Conservation (phyloP, 2,329 filamentous ascomycete species). For the Diaporthe longicolla region DNA sequence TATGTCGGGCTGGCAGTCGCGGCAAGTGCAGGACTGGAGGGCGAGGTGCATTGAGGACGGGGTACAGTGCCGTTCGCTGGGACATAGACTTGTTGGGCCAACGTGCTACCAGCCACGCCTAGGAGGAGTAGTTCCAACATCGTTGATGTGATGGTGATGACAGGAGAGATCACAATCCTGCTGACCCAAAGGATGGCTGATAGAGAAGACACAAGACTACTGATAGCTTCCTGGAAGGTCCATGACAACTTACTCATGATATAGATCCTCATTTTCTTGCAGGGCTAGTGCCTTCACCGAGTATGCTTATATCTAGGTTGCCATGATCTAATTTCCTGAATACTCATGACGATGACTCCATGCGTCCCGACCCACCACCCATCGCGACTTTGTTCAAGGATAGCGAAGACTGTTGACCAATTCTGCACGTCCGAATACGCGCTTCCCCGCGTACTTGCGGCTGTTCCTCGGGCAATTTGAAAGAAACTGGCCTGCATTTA, state of each 20-base stretch:
- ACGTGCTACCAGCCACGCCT: background rate
- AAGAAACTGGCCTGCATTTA: background rate
- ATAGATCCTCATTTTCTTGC: no score
- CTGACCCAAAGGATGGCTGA: background rate
- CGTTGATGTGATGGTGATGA: background rate
- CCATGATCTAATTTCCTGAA: background rate
- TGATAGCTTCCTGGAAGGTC: background rate
- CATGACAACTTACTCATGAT: background rate
- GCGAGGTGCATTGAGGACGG: constrained; percentile 18
- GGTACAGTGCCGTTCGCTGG: constrained; percentile 3
- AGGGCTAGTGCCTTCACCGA: background rate
- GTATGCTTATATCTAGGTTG: background rate
- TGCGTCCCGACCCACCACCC: background rate
- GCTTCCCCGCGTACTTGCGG: constrained; percentile 20
- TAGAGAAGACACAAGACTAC: background rate
- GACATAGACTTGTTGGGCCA: constrained; percentile 15
- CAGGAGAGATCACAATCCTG: background rate
- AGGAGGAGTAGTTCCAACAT: constrained; percentile 11
- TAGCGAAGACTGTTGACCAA: background rate
- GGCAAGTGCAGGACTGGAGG: background rate
- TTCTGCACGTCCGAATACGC: background rate
- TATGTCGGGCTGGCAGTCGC: constrained; percentile 21
- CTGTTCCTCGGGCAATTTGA: constrained; percentile 23
- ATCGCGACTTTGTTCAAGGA: background rate
- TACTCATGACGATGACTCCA: background rate